These are phyloP conservation scores for Penicillium corylophilum DNA, from an alignment of 2,329 filamentous ascomycete genomes.

Conservation along the genomic window DNA sequence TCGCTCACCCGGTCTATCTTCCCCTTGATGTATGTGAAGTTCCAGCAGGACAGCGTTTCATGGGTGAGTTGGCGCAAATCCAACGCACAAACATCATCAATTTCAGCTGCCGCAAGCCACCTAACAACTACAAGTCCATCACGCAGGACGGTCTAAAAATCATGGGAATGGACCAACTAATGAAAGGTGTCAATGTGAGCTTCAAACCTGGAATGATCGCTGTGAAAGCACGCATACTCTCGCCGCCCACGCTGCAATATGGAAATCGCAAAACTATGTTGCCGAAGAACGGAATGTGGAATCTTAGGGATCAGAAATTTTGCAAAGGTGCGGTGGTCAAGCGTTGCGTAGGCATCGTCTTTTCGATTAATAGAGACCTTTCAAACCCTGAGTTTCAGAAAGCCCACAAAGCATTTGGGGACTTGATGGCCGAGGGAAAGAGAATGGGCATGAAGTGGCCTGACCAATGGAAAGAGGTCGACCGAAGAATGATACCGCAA, in stretches of 20 bases:
- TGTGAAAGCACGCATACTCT: slow-evolving; percentile 15
- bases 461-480: neutral
- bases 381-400: no score
- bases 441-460: neutral
- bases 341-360: neutral
- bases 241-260: slow-evolving; percentile 15
- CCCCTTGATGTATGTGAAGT: slow-evolving; percentile 65
- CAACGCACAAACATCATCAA: slow-evolving; percentile 67
- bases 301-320: slow-evolving; percentile 14
- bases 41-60: slow-evolving; percentile 60
- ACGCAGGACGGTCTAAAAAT: slow-evolving; percentile 16
- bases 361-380: no score
- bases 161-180: slow-evolving; percentile 6
- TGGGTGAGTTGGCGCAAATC: slow-evolving; percentile 53
- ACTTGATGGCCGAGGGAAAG: neutral
- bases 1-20: slow-evolving; percentile 58
- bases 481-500: neutral
- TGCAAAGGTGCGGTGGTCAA: neutral
- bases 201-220: slow-evolving; percentile 10
- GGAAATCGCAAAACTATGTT: neutral
- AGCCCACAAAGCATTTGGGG: neutral
- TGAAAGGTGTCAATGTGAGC: neutral
- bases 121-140: slow-evolving; percentile 65
- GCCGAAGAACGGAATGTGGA: slow-evolving; percentile 15
- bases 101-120: slow-evolving; percentile 66